A percentile compares a stretch with the other conserved stretches of the same genome.
Conservation (phyloP, 176 grass and related monocot species). For the Carex scoparia region DNA sequence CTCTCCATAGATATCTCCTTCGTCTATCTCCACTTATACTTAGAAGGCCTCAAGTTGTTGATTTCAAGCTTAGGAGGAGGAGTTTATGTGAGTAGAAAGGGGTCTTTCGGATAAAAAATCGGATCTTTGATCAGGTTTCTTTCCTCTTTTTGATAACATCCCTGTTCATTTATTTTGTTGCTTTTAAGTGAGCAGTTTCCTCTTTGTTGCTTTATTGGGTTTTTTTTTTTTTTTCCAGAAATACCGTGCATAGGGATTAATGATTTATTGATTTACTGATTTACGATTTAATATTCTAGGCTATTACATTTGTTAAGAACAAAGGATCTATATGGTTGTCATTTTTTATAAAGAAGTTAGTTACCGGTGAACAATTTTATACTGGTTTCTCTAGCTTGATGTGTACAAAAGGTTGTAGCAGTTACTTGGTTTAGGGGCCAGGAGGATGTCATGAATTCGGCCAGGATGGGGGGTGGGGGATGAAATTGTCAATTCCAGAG, state of each 20-base stretch:
- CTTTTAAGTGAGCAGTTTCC: background rate
- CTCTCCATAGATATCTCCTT: background rate
- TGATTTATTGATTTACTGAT: background rate
- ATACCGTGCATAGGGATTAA: background rate
- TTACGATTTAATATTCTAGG: background rate
- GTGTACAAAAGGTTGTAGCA: background rate
- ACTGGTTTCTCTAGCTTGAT: background rate
- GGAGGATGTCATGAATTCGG: background rate
- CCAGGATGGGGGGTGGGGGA: background rate
- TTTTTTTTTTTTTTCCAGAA: background rate
- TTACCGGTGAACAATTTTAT: background rate
- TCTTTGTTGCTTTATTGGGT: background rate
- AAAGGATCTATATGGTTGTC: conserved; percentile 1
- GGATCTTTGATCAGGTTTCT: conserved; percentile 3
- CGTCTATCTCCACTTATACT: background rate
- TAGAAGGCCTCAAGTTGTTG: background rate
- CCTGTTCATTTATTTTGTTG: background rate
- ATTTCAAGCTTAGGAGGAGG: background rate
- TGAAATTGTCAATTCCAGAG: background rate
- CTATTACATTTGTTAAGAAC: background rate
- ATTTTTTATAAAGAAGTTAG: background rate
- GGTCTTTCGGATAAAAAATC: background rate
- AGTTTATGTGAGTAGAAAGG: background rate
- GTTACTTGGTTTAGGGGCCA: background rate
- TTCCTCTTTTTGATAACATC: background rate